Evolutionary conservation across 495 filamentous ascomycete genomes (phyloP), one percentile per base, ranked within the genome.

Genomic region (Monascus purpureus): DNA sequence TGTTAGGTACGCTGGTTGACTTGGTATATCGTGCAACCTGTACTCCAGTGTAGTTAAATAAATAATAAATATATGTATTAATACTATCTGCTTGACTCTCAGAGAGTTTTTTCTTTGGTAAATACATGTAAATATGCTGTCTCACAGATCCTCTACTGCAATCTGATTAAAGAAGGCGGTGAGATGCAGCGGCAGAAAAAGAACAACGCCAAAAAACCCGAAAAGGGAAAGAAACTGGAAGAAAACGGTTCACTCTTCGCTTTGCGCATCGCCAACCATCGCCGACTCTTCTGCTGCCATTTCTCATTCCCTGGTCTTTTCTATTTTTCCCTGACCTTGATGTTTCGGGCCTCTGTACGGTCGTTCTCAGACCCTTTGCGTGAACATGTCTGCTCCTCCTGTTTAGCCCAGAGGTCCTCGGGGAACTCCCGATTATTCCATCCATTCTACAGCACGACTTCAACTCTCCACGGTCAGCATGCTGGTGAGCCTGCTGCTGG

Each of bases 271-370:
- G n/a, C n/a, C n/a, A n/a, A n/a, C n/a, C n/a, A n/a, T n/a, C n/a
- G n/a, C n/a, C n/a, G n/a, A n/a, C n/a, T n/a, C n/a, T n/a, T n/a
- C n/a, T n/a, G n/a, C 22, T 25, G 22, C n/a, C 22, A 25, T 7
- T 25, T 25, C 7, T 25, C 7, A 6, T 25, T 25, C 22, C 22
- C 7, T 7, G 22, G 7, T 25, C 7, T 25, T n/a, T n/a, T n/a
- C n/a, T n/a, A n/a, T n/a, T n/a, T n/a, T n/a, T 17, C 26, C 15
- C 33, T 28, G 37, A 38, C 33, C 47, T 44, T 53, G 28, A 65
- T 65, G 61, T 52, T 61, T 43, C 59, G 59, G 38, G 38, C 43
- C 30, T 58, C 52, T 20, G 32, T 54, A 31, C 49, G 59, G 55
- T 59, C 58, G 52, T 47, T 46, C 33, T 42, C 53, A 56, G 57